A percentile compares a stretch with the other conserved stretches of the same genome.
Evolutionary conservation across 2,329 filamentous ascomycete species (phyloP).

Genomic region (Xylariaceae sp.): DNA sequence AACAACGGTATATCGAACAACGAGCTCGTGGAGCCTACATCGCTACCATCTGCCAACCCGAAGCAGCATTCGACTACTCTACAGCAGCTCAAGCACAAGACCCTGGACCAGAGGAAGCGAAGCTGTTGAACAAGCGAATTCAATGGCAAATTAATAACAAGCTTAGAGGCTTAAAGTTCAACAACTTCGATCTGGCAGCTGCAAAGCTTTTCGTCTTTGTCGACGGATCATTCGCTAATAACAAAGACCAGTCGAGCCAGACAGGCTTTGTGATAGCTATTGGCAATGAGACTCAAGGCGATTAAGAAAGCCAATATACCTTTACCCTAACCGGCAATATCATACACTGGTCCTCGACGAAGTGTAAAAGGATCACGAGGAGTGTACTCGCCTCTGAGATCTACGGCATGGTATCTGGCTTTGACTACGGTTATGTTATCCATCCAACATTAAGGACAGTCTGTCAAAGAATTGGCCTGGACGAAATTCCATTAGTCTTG

Average conservation of each 20-base stretch:
- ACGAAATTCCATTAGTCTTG: neutral
- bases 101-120: neutral
- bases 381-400: neutral
- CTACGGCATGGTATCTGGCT: neutral
- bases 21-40: constrained; percentile 14
- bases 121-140: neutral
- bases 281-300: neutral
- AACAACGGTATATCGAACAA: constrained; percentile 6
- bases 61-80: constrained; percentile 6
- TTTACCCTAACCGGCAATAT: neutral
- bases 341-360: constrained; percentile 8
- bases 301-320: neutral
- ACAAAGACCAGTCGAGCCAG: neutral
- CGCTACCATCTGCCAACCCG: constrained; percentile 9
- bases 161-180: constrained; percentile 4
- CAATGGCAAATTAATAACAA: neutral
- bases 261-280: neutral
- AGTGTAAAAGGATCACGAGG: constrained; percentile 5
- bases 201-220: neutral
- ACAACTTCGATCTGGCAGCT: neutral
- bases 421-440: neutral
- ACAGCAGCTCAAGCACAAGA: neutral
- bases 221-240: neutral
- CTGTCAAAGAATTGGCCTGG: neutral
- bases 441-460: neutral